Conservation (phyloP, 768 basidiomycete genomes). For the Amanita pallidorosea region DNA sequence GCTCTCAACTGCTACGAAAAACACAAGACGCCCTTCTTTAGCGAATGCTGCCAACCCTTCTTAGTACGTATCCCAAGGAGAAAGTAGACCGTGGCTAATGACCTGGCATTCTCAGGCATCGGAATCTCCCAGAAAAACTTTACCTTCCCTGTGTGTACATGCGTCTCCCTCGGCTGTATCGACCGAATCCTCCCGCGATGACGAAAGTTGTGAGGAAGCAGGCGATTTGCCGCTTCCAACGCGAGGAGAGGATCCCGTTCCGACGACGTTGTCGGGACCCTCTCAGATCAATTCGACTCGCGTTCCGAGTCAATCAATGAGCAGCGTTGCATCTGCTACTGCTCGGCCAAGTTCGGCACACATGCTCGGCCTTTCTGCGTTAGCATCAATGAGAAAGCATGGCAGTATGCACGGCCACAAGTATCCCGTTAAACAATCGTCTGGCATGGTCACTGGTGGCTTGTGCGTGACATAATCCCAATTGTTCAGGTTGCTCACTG, state of each 20-base stretch:
- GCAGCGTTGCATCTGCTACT: conserved; percentile 9
- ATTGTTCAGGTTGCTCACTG: not conserved
- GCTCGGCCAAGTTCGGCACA: not conserved
- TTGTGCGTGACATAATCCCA: conserved; percentile 22
- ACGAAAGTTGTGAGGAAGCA: not conserved
- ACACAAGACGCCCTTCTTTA: conserved; percentile 48
- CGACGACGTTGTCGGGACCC: not conserved
- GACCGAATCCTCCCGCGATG: not conserved
- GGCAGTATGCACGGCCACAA: not conserved
- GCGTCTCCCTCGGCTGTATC: conserved; percentile 1
- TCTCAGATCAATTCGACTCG: not conserved
- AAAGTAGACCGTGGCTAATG: not conserved
- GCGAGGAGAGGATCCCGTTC: not conserved
- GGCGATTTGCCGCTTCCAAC: not conserved
- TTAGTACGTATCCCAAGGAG: conserved; percentile 28
- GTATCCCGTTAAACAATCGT: not conserved
- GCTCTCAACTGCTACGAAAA: conserved; percentile 38
- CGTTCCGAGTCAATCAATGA: conserved; percentile 3
- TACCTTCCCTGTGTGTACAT: conserved; percentile 7
- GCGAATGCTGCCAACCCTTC: conserved; percentile 63
- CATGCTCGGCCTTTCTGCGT: not conserved
- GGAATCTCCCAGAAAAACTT: conserved; percentile 3
- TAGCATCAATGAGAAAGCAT: conserved; percentile 2
- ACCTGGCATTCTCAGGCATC: conserved; percentile 7
- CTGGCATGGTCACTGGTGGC: conserved; percentile 27